Conservation (phyloP, 139 green algal species). For the Chlorella sp. region DNA sequence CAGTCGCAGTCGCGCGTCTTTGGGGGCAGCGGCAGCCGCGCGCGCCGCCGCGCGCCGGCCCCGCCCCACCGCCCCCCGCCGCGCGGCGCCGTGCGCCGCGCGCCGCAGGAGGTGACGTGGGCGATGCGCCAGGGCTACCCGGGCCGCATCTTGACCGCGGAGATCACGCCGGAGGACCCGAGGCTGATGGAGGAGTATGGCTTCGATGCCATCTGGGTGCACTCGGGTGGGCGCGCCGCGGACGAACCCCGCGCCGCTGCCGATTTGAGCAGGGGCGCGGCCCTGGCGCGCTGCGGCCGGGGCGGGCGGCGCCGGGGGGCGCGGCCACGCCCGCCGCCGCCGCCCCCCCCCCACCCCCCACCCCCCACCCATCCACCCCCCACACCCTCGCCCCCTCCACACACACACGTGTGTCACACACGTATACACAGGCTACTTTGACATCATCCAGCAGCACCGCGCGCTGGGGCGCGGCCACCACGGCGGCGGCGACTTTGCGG, state of each 20-base stretch:
- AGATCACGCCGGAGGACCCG: conserved; percentile 53
- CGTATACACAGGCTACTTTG: conserved; percentile 54
- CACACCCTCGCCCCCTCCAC: neutral
- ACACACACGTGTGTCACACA: too few relatives aligned
- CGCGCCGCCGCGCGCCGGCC: too few relatives aligned
- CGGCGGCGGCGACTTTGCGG: conserved; percentile 57
- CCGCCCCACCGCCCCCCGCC: neutral
- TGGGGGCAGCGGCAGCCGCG: too few relatives aligned
- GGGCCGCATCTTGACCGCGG: conserved; percentile 59
- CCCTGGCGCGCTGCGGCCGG: too few relatives aligned
- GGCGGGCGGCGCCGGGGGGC: too few relatives aligned
- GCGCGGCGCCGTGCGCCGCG: too few relatives aligned
- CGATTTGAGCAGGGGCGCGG: neutral
- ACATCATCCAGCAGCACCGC: conserved; percentile 54
- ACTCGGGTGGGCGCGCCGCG: conserved; percentile 13
- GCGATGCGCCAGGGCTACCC: conserved; percentile 46
- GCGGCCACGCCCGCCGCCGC: neutral
- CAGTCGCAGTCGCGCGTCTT: too few relatives aligned
- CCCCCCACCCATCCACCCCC: neutral
- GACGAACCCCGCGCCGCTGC: too few relatives aligned
- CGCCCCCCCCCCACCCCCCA: neutral
- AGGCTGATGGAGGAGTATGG: conserved; percentile 46
- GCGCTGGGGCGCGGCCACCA: conserved; percentile 56
- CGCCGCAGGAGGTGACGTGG: conserved; percentile 52
- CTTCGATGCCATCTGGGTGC: conserved; percentile 61